A percentile compares a stretch with the other conserved stretches of the same genome.
Conservation (phyloP, 129 eudicot genomes). For the Heracleum sosnowskyi region DNA sequence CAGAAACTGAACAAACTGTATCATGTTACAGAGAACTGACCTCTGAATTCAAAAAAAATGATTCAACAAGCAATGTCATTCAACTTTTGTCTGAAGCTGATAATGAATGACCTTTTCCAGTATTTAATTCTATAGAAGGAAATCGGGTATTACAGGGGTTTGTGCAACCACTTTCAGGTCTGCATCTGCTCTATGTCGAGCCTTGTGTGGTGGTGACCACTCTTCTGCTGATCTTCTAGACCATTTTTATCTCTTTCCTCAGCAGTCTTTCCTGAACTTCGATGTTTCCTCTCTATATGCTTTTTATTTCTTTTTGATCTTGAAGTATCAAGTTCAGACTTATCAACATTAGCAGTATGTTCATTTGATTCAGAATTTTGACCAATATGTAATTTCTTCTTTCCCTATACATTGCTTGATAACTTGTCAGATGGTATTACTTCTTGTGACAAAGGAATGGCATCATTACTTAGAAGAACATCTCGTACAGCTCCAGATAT, state of each 20-base stretch:
- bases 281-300: constrained; percentile 51
- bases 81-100: constrained; percentile 1
- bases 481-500: constrained; percentile 83
- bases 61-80: constrained; percentile 12
- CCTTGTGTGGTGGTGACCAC: constrained; percentile 41
- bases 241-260: constrained; percentile 38
- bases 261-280: constrained; percentile 20
- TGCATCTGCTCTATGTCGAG: constrained; percentile 46
- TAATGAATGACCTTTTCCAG: neutral
- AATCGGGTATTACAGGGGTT: constrained; percentile 77
- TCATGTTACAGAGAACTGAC: constrained; percentile 18
- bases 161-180: constrained; percentile 30
- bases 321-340: constrained; percentile 30
- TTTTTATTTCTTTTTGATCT: constrained; percentile 54
- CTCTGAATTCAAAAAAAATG: constrained; percentile 10
- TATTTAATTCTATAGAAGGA: constrained; percentile 47
- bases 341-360: constrained; percentile 15
- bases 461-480: too few relatives aligned
- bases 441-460: constrained; percentile 25
- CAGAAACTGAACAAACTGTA: neutral
- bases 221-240: constrained; percentile 42
- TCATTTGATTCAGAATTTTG: constrained; percentile 21
- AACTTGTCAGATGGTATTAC: constrained; percentile 26
- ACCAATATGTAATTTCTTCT: constrained; percentile 25
- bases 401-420: constrained; percentile 40